phyloP scores from a whole-genome alignment of 371 early-diverging fungal genomes.

The Choanephora cucurbitarum region DNA sequence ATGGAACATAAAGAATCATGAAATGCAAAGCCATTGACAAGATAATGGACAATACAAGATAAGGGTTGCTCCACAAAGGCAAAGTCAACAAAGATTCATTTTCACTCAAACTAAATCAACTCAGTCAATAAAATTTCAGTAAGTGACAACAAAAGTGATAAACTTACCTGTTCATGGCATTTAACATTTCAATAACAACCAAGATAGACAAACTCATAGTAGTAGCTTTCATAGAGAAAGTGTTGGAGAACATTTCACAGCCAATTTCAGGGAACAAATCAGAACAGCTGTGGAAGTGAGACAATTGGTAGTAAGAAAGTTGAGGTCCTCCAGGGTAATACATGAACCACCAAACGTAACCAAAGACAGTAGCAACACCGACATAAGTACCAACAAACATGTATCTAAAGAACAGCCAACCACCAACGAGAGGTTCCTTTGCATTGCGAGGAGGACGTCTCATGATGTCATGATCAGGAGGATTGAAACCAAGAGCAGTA shows the following conservation, averaged over 20 bases:
- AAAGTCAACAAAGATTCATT: constrained; percentile 91
- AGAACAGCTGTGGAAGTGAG: constrained; percentile 89
- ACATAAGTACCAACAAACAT: constrained; percentile 92
- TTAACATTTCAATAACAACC: constrained; percentile 97
- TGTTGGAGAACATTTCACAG: constrained; percentile 85
- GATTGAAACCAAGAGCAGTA: constrained; percentile 98
- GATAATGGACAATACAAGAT: constrained; percentile 80
- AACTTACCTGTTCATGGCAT: constrained; percentile 79
- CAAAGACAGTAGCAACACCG: constrained; percentile 93
- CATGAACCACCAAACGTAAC: constrained; percentile 98
- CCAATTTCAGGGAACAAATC: constrained; percentile 88
- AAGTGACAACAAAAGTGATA: constrained; percentile 35
- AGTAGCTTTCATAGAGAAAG: constrained; percentile 84
- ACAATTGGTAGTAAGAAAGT: constrained; percentile 85
- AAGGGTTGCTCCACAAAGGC: constrained; percentile 89
- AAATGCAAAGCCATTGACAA: constrained; percentile 93
- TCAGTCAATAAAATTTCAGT: constrained; percentile 85
- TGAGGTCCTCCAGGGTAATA: constrained; percentile 85
- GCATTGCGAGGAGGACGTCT: constrained; percentile 84
- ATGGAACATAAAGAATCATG: constrained; percentile 90
- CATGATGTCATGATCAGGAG: constrained; percentile 96
- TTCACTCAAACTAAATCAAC: constrained; percentile 84
- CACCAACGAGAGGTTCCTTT: constrained; percentile 86
- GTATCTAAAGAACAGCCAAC: constrained; percentile 95
- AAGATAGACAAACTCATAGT: constrained; percentile 95